These are phyloP conservation scores for Populus euphratica DNA, from an alignment of 345 rosid genomes.

Conservation along the genomic window DNA sequence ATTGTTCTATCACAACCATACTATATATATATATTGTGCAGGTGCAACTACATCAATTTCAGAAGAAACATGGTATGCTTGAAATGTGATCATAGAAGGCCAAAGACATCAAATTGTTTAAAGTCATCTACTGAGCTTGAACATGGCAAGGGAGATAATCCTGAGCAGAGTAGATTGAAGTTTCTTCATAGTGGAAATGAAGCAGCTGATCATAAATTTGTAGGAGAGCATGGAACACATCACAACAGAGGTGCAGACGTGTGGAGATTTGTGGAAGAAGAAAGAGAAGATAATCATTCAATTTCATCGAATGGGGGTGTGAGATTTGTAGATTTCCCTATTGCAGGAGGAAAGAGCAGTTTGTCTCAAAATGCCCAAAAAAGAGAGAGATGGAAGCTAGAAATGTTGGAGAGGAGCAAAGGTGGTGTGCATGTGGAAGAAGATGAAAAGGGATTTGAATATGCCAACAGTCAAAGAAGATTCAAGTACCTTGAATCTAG, in stretches of 20 bases:
- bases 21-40: slow-evolving; percentile 9
- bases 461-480: slow-evolving; percentile 23
- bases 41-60: slow-evolving; percentile 84
- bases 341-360: slow-evolving; percentile 52
- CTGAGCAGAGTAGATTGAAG: background rate
- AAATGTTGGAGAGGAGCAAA: slow-evolving; percentile 38
- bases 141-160: slow-evolving; percentile 3
- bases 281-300: slow-evolving; percentile 15
- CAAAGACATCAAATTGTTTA: slow-evolving; percentile 44
- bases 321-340: slow-evolving; percentile 49
- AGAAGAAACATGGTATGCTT: slow-evolving; percentile 73
- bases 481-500: slow-evolving; percentile 30
- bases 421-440: slow-evolving; percentile 14
- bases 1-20: background rate
- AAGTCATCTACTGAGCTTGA: slow-evolving; percentile 13
- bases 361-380: slow-evolving; percentile 38
- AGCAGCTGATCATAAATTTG: background rate
- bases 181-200: background rate
- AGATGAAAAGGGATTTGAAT: slow-evolving; percentile 15
- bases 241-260: slow-evolving; percentile 19
- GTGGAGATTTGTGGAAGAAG: slow-evolving; percentile 58
- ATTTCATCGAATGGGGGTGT: slow-evolving; percentile 22
- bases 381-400: slow-evolving; percentile 51
- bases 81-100: slow-evolving; percentile 77
- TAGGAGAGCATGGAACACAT: slow-evolving; percentile 6